Base-by-base conservation (phyloP, 73 alveolate species). In the Paramecium sexaurelia region DNA sequence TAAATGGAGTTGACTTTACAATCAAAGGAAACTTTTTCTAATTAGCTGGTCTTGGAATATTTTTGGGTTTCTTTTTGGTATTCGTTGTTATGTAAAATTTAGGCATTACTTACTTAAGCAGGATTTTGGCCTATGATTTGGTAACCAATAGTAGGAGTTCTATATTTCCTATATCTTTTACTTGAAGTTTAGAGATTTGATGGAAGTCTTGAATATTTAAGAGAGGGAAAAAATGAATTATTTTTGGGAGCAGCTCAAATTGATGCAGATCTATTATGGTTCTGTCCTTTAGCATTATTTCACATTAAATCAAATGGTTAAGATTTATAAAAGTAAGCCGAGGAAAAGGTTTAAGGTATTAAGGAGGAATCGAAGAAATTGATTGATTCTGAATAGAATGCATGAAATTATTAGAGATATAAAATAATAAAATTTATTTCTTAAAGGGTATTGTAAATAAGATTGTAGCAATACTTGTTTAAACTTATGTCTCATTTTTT, bases 221-320 rank as follows among this genome's bases (percentile, higher is more conserved):
- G 43, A 41, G 68, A 78, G 20, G 90, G 90, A 22, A 41, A 78
- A 11, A 78, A 78, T 43, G 22, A 73, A 39, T 40, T 78, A 22
- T 78, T 78, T 43, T 78, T 78, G 90, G 90, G 90, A 41, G 68
- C 90, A 22, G 90, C 90, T 22, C 36, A 78, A 78, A 78, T 78
- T 41, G 90, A 78, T 78, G 90, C 90, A 29, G 90, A 78, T 24
- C 41, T 78, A 22, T 20, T 78, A 24, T 78, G 68, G 75, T 78
- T 39, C 19, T 78, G 90, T 40, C 90, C 90, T 40, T 45, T 78
- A 24, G 90, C 90, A 2, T 17, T 20, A 61, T 40, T 37, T 22
- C 90, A 78, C n/a, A 36, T 71, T 4, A 61, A 13, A 29, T 29
- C 39, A 22, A 61, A 61, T 3, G 83, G 83, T 1, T 41, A 61